phyloP scores from a whole-genome alignment of 768 basidiomycete species.

The Pulveroboletus frians region DNA sequence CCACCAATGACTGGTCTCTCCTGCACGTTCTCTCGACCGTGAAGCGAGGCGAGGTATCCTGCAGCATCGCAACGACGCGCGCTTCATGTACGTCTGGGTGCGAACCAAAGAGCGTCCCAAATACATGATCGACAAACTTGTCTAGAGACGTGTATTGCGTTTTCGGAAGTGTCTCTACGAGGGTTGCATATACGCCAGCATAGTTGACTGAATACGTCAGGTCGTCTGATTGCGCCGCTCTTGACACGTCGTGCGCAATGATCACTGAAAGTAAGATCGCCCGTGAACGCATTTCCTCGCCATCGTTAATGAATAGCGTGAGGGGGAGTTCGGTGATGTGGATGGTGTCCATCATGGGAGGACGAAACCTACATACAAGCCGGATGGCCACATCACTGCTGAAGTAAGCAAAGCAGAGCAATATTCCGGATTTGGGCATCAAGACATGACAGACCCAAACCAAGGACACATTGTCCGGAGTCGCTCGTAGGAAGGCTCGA shows the following conservation, averaged over 20 bases:
- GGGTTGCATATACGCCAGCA: too few relatives aligned
- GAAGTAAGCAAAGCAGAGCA: too few relatives aligned
- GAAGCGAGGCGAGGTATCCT: slow-evolving; percentile 42
- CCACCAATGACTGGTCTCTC: slow-evolving; percentile 13
- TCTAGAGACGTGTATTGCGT: slow-evolving; percentile 41
- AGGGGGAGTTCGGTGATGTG: slow-evolving; percentile 47
- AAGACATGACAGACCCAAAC: neutral
- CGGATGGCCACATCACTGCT: too few relatives aligned
- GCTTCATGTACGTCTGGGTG: slow-evolving; percentile 35
- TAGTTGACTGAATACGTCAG: too few relatives aligned
- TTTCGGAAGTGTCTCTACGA: slow-evolving; percentile 19
- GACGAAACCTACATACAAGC: too few relatives aligned
- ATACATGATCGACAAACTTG: slow-evolving; percentile 40
- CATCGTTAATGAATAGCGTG: slow-evolving; percentile 33
- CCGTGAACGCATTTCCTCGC: too few relatives aligned
- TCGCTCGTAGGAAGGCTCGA: neutral
- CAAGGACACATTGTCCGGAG: too few relatives aligned
- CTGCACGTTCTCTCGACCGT: slow-evolving; percentile 36
- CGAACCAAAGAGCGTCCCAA: slow-evolving; percentile 33
- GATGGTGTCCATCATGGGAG: slow-evolving; percentile 31
- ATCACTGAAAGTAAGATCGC: too few relatives aligned
- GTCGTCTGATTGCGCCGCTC: too few relatives aligned
- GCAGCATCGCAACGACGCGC: slow-evolving; percentile 43
- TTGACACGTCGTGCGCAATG: too few relatives aligned
- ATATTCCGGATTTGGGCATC: neutral